Percentiles rank a stretch among this genome's conserved stretches.
phyloP scores from a whole-genome alignment of 2,329 filamentous ascomycete species.

The Verticillium longisporum region DNA sequence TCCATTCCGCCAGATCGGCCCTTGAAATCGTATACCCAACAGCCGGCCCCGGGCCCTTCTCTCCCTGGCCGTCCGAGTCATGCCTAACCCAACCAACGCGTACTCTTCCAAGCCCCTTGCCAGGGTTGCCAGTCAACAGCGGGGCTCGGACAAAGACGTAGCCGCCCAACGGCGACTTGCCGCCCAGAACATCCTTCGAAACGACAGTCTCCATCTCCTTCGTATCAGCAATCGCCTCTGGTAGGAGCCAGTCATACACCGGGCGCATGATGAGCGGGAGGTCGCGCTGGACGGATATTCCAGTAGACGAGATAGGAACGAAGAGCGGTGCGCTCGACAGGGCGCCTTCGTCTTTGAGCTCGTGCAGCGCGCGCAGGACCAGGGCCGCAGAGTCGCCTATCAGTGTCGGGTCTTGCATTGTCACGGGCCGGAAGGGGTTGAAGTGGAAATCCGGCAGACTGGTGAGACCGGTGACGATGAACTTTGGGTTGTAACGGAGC shows the following conservation, averaged over 20 bases:
- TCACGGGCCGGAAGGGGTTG: slow-evolving; percentile 4
- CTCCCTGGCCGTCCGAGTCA: background rate
- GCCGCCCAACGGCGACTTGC: background rate
- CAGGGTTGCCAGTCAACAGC: slow-evolving; percentile 1
- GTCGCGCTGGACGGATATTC: background rate
- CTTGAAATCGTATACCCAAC: background rate
- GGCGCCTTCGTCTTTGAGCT: background rate
- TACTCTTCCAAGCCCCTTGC: background rate
- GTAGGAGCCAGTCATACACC: slow-evolving; percentile 4
- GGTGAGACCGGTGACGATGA: slow-evolving; percentile 4
- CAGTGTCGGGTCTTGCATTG: slow-evolving; percentile 2
- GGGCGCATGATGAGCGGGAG: slow-evolving; percentile 1
- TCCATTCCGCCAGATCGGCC: slow-evolving; percentile 3
- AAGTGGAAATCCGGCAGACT: background rate
- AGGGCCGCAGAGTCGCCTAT: slow-evolving; percentile 1
- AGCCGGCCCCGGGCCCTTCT: background rate
- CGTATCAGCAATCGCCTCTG: background rate
- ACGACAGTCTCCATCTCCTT: background rate
- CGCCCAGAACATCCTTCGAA: background rate
- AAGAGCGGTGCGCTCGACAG: background rate
- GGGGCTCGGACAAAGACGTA: slow-evolving; percentile 4
- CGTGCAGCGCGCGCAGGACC: background rate
- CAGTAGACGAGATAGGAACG: slow-evolving; percentile 1
- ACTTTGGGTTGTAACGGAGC: slow-evolving; percentile 1
- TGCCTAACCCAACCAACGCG: slow-evolving; percentile 3